Percentiles rank a stretch among this genome's conserved stretches.
These are phyloP conservation scores for Casuarina cunninghamiana DNA, from an alignment of 306 rosid genomes.

Conservation along the genomic window DNA sequence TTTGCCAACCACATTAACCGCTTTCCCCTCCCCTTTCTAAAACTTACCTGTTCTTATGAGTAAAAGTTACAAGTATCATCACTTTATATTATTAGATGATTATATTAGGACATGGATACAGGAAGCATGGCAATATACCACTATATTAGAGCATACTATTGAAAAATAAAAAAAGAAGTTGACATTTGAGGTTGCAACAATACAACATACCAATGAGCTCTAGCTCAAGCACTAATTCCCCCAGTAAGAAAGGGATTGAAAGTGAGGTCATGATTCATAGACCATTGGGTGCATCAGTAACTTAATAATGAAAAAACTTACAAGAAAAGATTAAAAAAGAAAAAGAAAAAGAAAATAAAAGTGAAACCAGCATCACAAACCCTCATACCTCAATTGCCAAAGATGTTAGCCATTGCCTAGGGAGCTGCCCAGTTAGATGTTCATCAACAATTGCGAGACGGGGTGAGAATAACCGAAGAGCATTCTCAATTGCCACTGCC, in stretches of 20 bases:
- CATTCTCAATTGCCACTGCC: conserved; percentile 87
- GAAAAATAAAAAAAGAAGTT: not conserved
- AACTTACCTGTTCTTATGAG: no score
- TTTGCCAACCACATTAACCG: no score
- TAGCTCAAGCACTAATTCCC: not conserved
- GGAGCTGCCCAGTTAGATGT: conserved; percentile 84
- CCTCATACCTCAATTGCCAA: conserved; percentile 64
- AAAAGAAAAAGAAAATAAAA: not conserved
- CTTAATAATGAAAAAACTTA: not conserved
- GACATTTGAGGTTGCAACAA: not conserved
- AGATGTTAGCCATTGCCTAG: conserved; percentile 83
- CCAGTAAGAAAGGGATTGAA: not conserved
- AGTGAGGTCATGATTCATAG: not conserved
- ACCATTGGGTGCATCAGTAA: not conserved
- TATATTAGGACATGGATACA: not conserved
- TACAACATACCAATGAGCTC: conserved; percentile 2
- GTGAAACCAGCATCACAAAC: conserved; percentile 15
- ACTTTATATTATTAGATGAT: not conserved
- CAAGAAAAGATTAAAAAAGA: no score
- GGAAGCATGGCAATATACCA: not conserved
- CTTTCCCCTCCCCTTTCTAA: no score
- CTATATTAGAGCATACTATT: not conserved
- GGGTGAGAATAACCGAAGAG: conserved; percentile 88
- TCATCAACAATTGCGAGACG: conserved; percentile 94
- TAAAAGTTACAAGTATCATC: no score